Evolutionary conservation across 495 filamentous ascomycete genomes (phyloP).

Genomic region (Talaromyces proteolyticus): DNA sequence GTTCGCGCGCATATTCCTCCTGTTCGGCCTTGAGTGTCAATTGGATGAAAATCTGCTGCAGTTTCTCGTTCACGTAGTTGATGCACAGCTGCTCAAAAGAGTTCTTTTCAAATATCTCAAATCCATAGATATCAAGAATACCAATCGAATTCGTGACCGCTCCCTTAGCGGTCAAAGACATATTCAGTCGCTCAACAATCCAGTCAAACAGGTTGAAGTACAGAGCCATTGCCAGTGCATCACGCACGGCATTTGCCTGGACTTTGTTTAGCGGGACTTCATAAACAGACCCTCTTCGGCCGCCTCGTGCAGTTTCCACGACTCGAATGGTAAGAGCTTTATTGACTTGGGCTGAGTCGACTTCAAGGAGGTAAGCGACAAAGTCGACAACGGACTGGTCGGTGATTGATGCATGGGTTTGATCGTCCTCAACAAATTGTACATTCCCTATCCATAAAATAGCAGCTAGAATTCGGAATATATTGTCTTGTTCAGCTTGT

Average conservation of each 20-base stretch:
- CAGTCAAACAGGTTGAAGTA: conserved; percentile 99
- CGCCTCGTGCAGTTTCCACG: conserved; percentile 82
- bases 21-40: conserved; percentile 95
- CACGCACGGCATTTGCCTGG: conserved; percentile 88
- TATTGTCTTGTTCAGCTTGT: conserved; percentile 87
- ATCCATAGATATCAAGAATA: conserved; percentile 99
- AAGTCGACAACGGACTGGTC: conserved; percentile 93
- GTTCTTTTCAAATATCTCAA: conserved; percentile 99
- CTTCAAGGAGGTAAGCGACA: conserved; percentile 88
- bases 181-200: conserved; percentile 92
- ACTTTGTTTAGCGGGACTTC: conserved; percentile 87
- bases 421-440: conserved; percentile 79
- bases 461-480: conserved; percentile 92
- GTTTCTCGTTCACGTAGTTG: conserved; percentile 99
- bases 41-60: conserved; percentile 99
- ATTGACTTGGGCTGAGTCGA: conserved; percentile 71
- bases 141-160: conserved; percentile 78
- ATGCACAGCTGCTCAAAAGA: conserved; percentile 99
- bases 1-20: conserved; percentile 93
- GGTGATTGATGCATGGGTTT: conserved; percentile 75
- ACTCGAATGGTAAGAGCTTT: conserved; percentile 86
- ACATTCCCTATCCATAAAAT: conserved; percentile 96
- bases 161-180: conserved; percentile 76
- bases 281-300: conserved; percentile 74
- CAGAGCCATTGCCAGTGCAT: conserved; percentile 90